Base-by-base conservation (phyloP, 1,284 basidiomycete genomes). In the Ustilago xerochloae region DNA sequence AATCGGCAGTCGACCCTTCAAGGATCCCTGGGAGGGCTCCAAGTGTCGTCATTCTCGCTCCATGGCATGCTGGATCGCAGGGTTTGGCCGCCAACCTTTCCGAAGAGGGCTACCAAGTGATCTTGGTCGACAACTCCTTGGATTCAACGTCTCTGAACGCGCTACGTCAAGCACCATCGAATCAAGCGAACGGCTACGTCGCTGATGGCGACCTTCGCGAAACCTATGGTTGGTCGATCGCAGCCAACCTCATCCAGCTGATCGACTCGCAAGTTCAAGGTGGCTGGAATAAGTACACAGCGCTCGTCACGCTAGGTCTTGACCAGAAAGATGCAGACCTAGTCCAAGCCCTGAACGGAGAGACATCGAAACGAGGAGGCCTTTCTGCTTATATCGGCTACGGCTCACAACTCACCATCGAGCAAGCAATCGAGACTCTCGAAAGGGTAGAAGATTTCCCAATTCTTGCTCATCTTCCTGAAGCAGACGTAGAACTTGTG, bases 61-160 rank as follows among this genome's bases (percentile, higher is more conserved):
- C 62, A 2, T 41, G 20, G 32, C 62, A 71, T 22, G 32, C 56
- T 6, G 68, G 60, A 3, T 58, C 68, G 18, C 49, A 64, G 6
- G 62, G 58, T 16, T 22, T 71, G 2, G 68, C 68, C 0, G 10
- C 16, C 38, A 71, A 71, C 43, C 61, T 71, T 2, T 48, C 62
- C 20, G 68, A 71, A 58, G 68, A 71, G 36, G 68, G 68, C 8
- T 71, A 71, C 30, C 57, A 71, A 32, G 68, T 65, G 3, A 32
- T 71, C 1, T 24, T 71, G 26, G 38, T 65, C 12, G 62, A 71
- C 22, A 65, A 46, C 7, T 16, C 52, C 0, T 45, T 57, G 0
- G 16, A 50, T 22, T 59, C 60, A 2, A 18, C 46, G 4, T 68
- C 65, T 9, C 59, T 68, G 8, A 4, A 5, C 2, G 55, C 65